Evolutionary conservation across 208 protist species (phyloP).

Genomic region (Trypanosoma theileri): DNA sequence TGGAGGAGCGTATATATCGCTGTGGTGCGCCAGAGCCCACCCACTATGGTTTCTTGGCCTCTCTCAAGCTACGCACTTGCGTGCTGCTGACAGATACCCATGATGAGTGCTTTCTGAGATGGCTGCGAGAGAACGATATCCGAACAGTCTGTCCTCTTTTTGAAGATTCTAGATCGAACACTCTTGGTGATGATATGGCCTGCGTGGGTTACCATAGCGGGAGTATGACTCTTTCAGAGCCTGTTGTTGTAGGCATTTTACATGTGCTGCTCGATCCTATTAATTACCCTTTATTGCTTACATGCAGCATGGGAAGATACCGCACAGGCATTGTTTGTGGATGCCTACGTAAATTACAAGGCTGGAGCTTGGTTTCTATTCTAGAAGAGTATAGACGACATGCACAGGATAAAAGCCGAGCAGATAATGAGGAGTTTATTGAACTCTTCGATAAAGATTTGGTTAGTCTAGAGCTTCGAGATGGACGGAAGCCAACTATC

Average conservation of each 20-base stretch:
- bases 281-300: slow-evolving; percentile 96
- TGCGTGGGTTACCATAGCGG: slow-evolving; percentile 26
- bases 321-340: slow-evolving; percentile 97
- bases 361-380: slow-evolving; percentile 98
- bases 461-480: slow-evolving; percentile 78
- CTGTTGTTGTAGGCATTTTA: slow-evolving; percentile 91
- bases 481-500: slow-evolving; percentile 64
- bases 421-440: slow-evolving; percentile 99
- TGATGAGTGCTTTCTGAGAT: slow-evolving; percentile 90
- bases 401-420: slow-evolving; percentile 90
- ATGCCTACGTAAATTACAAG: slow-evolving; percentile 97
- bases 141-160: slow-evolving; percentile 67
- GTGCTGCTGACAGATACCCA: slow-evolving; percentile 94
- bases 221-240: slow-evolving; percentile 83
- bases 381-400: slow-evolving; percentile 98
- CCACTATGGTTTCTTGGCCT: slow-evolving; percentile 97
- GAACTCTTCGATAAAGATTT: slow-evolving; percentile 99
- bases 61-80: slow-evolving; percentile 94
- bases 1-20: slow-evolving; percentile 96
- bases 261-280: slow-evolving; percentile 92
- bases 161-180: slow-evolving; percentile 29
- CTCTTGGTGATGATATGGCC: slow-evolving; percentile 21
- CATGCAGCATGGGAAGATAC: slow-evolving; percentile 96
- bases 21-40: slow-evolving; percentile 94
- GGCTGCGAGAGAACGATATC: slow-evolving; percentile 93